Evolutionary conservation across 768 basidiomycete species (phyloP).

Genomic region (Suillus subaureus): DNA sequence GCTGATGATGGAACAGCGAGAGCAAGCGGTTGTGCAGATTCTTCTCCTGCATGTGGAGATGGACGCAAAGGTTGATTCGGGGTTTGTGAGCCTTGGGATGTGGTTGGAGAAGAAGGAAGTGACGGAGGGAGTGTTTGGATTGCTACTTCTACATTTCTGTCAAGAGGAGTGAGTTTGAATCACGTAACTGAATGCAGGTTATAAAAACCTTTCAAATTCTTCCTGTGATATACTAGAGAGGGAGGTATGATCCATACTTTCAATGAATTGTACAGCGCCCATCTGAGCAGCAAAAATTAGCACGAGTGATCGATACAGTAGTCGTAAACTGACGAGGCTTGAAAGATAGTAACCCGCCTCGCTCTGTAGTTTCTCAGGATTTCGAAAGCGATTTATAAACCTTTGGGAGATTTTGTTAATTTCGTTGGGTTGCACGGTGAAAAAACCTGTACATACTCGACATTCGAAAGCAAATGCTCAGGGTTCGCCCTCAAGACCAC

Average conservation of each 20-base stretch:
- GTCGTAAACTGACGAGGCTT: slow-evolving; percentile 66
- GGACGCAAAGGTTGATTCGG: slow-evolving; percentile 33
- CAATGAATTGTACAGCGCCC: slow-evolving; percentile 96
- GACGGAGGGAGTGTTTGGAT: slow-evolving; percentile 49
- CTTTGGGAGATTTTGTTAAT: slow-evolving; percentile 38
- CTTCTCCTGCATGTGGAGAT: slow-evolving; percentile 76
- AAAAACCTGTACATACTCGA: slow-evolving; percentile 65
- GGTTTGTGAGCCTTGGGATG: slow-evolving; percentile 39
- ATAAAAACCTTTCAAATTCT: slow-evolving; percentile 79
- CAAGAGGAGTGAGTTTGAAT: slow-evolving; percentile 13
- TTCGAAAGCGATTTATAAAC: slow-evolving; percentile 95
- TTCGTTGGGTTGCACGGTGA: not conserved
- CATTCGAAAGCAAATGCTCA: slow-evolving; percentile 88
- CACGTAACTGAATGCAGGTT: not conserved
- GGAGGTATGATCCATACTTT: slow-evolving; percentile 95
- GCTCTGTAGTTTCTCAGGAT: slow-evolving; percentile 85
- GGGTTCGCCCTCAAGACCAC: slow-evolving; percentile 96
- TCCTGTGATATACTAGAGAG: slow-evolving; percentile 92
- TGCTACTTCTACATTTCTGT: slow-evolving; percentile 60
- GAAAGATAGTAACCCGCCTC: slow-evolving; percentile 98
- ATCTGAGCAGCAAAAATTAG: slow-evolving; percentile 50
- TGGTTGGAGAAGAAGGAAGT: slow-evolving; percentile 34
- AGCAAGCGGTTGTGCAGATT: slow-evolving; percentile 81
- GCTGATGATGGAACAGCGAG: slow-evolving; percentile 52
- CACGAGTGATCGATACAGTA: not conserved